Evolutionary conservation across 1,284 basidiomycete species (phyloP).

Genomic region (Inonotus hispidus): DNA sequence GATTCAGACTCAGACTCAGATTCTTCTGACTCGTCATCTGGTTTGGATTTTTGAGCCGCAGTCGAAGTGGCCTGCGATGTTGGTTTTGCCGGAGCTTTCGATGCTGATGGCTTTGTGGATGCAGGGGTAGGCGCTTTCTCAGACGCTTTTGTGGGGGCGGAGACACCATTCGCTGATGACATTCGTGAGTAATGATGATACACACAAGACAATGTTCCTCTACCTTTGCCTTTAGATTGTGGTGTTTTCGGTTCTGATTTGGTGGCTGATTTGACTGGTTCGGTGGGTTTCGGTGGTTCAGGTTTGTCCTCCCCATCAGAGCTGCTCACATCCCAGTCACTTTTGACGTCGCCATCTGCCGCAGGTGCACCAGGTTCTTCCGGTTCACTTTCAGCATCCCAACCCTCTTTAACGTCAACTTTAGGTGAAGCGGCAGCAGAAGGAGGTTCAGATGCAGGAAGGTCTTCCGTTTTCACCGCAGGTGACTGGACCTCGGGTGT

Average conservation of each 20-base stretch:
- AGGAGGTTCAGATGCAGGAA: conserved; percentile 41
- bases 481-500: conserved; percentile 25
- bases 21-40: conserved; percentile 27
- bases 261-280: conserved; percentile 15
- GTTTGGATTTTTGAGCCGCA: conserved; percentile 26
- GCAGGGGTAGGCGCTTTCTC: background rate
- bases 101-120: background rate
- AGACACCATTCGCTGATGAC: background rate
- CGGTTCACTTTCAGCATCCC: conserved; percentile 74
- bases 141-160: conserved; percentile 1
- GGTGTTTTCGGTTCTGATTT: background rate
- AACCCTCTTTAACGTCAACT: conserved; percentile 68
- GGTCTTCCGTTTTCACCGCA: conserved; percentile 16
- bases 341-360: conserved; percentile 46
- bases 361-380: conserved; percentile 32
- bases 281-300: conserved; percentile 21
- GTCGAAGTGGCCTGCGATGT: conserved; percentile 25
- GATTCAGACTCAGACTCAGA: conserved; percentile 33
- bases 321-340: conserved; percentile 85
- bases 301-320: conserved; percentile 50
- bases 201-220: conserved; percentile 2
- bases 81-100: conserved; percentile 22
- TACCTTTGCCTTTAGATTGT: conserved; percentile 21
- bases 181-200: background rate
- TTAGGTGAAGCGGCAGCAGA: conserved; percentile 36